These are phyloP conservation scores for Erysiphe pulchra DNA, from an alignment of 2,329 filamentous ascomycete genomes.

Conservation along the genomic window DNA sequence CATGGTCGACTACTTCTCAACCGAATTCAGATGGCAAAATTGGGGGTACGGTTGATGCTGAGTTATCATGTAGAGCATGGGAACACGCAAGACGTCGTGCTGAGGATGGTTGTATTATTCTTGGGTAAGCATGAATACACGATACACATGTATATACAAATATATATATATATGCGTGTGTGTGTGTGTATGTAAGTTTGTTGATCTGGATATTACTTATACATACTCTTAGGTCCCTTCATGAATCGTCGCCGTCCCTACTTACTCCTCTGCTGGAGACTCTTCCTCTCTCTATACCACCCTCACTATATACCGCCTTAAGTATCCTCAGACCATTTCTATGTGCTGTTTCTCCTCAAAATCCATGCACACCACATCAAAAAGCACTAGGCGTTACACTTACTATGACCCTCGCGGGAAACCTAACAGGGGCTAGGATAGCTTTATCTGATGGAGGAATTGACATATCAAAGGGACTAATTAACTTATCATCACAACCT, in stretches of 20 bases:
- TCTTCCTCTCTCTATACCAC: constrained; percentile 56
- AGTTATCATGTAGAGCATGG: constrained; percentile 64
- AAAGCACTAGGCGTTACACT: constrained; percentile 59
- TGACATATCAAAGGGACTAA: constrained; percentile 54
- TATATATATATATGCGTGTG: not conserved
- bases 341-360: constrained; percentile 65
- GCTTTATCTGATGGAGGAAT: constrained; percentile 71
- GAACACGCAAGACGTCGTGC: constrained; percentile 86
- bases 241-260: constrained; percentile 67
- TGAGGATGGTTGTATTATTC: constrained; percentile 78
- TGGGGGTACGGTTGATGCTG: constrained; percentile 57
- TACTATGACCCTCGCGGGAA: constrained; percentile 57
- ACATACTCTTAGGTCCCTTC: constrained; percentile 41
- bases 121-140: constrained; percentile 33
- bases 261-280: constrained; percentile 57
- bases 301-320: constrained; percentile 50
- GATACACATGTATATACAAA: not conserved
- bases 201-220: not conserved
- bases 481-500: constrained; percentile 51
- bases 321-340: constrained; percentile 68
- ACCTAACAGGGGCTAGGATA: constrained; percentile 47
- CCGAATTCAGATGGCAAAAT: constrained; percentile 38
- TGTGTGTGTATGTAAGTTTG: not conserved
- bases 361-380: constrained; percentile 62
- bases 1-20: constrained; percentile 65